Evolutionary conservation across 768 basidiomycete species (phyloP), one percentile per base, ranked within the genome.

Genomic region (Leccinum sublutescens): DNA sequence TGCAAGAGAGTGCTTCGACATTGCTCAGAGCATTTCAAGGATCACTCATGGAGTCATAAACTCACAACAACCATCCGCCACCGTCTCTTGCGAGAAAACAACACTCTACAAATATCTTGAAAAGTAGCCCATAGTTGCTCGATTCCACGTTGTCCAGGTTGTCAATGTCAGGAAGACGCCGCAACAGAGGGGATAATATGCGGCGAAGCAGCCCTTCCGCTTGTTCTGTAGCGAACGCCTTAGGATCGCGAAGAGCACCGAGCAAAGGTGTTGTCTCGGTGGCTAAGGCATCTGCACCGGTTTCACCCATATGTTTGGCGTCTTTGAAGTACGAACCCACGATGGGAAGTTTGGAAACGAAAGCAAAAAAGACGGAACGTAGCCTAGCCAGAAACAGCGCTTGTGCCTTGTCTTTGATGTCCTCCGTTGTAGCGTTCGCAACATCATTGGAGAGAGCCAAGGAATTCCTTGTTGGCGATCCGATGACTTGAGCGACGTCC

Each of bases 251-350:
- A 57, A 71, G 21, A 12, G 57, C 59, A n/a, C 62, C 70, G 1
- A 71, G 54, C 15, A 70, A 56, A 48, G 67, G 69, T 10, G 70
- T 69, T 27, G 70, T 66, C 51, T 71, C 68, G 9, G 59, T 67
- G n/a, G 53, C 54, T 6, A 52, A 8, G 0, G 53, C 5, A 25
- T 60, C 53, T 6, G 25, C 40, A 48, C 34, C 25, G 17, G 59
- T 27, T 17, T 33, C 62, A 12, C 34, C 33, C 19, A 9, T 57
- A n/a, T 50, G 59, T 47, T 51, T 59, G 15, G 53, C 51, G 47
- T 49, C 33, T 12, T 54, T 33, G 50, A 68, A 64, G 56, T 67
- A 69, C n/a, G 57, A 31, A 50, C 68, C 69, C 17, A 69, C 62
- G 3, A 71, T 31, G 1, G 69, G 70, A 50, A 70, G 45, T 50